Evolutionary conservation across 345 rosid species (phyloP).

Genomic region (Excoecaria cochinchinensis): DNA sequence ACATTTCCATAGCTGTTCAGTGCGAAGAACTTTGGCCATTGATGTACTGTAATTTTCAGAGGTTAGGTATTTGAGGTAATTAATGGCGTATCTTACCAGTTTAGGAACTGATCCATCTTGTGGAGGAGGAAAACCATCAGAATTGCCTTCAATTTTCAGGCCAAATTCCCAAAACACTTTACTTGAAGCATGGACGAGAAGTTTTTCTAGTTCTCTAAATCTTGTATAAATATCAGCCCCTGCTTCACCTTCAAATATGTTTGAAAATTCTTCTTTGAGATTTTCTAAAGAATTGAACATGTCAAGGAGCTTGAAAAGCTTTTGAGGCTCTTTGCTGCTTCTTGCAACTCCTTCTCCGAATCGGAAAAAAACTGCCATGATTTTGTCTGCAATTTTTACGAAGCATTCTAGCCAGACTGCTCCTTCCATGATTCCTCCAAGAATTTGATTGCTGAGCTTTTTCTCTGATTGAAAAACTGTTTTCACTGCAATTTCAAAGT

Average conservation of each 20-base stretch:
- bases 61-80: conserved; percentile 56
- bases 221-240: conserved; percentile 57
- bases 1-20: conserved; percentile 59
- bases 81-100: conserved; percentile 59
- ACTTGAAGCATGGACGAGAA: conserved; percentile 51
- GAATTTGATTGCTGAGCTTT: conserved; percentile 46
- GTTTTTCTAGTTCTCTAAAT: conserved; percentile 58
- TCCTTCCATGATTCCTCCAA: conserved; percentile 47
- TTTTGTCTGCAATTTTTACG: conserved; percentile 56
- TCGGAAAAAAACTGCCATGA: conserved; percentile 71
- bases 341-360: conserved; percentile 67
- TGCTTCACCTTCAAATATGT: conserved; percentile 56
- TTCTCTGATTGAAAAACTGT: conserved; percentile 52
- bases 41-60: conserved; percentile 42
- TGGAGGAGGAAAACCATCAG: conserved; percentile 52
- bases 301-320: conserved; percentile 67
- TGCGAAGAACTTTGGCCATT: conserved; percentile 53
- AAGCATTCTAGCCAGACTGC: conserved; percentile 60
- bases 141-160: conserved; percentile 56
- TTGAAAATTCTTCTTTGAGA: conserved; percentile 41
- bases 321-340: conserved; percentile 62
- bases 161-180: conserved; percentile 70
- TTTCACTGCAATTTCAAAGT: conserved; percentile 50
- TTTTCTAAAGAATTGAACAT: conserved; percentile 56
- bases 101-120: conserved; percentile 60